phyloP scores from a whole-genome alignment of 805 yeast species.

The Metschnikowia vanudenii region DNA sequence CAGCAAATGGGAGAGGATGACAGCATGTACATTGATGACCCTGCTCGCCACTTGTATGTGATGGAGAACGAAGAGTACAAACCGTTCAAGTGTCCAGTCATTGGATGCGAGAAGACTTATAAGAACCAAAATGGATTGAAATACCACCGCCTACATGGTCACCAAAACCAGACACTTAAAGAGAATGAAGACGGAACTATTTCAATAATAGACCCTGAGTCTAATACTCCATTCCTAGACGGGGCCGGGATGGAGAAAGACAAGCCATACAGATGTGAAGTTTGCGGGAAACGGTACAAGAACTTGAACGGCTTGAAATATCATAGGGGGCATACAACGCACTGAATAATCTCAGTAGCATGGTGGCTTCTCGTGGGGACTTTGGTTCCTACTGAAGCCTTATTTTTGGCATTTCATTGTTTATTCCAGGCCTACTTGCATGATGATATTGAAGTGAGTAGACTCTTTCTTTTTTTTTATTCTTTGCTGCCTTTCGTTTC shows the following conservation, averaged over 20 bases:
- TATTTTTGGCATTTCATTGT: not conserved
- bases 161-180: slow-evolving; percentile 89
- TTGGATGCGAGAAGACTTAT: slow-evolving; percentile 96
- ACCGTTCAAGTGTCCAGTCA: slow-evolving; percentile 96
- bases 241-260: slow-evolving; percentile 95
- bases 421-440: not conserved
- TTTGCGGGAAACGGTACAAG: slow-evolving; percentile 96
- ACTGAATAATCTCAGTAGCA: slow-evolving; percentile 38
- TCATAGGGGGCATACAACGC: slow-evolving; percentile 98
- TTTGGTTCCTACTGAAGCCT: not conserved
- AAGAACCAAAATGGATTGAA: slow-evolving; percentile 97
- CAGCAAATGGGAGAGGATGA: slow-evolving; percentile 40
- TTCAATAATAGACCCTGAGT: slow-evolving; percentile 87
- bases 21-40: slow-evolving; percentile 90
- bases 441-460: not conserved
- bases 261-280: slow-evolving; percentile 97
- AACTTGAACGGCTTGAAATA: slow-evolving; percentile 94
- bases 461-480: not conserved
- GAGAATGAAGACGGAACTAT: slow-evolving; percentile 92
- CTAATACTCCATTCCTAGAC: slow-evolving; percentile 85
- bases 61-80: slow-evolving; percentile 89
- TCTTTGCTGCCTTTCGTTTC: not conserved
- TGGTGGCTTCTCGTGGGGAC: not conserved
- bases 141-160: slow-evolving; percentile 94
- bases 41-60: slow-evolving; percentile 90